A percentile compares a stretch with the other conserved stretches of the same genome.
These are phyloP conservation scores for Spergularia marina DNA, from an alignment of 148 eudicot genomes.

Conservation along the genomic window DNA sequence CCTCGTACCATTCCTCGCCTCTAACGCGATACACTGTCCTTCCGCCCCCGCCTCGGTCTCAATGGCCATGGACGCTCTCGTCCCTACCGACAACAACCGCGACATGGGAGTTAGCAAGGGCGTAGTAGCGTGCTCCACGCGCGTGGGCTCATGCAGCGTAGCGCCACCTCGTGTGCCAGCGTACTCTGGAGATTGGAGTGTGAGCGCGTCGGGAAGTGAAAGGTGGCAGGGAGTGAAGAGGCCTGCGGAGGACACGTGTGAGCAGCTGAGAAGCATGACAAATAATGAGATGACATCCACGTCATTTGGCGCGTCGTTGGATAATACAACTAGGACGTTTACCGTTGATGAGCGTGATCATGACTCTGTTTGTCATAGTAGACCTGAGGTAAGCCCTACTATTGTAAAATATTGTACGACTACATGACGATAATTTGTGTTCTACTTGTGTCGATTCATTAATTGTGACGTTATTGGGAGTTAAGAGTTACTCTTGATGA, in stretches of 20 bases:
- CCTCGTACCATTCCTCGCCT: slow-evolving; percentile 35
- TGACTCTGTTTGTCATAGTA: slow-evolving; percentile 66
- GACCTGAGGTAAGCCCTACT: slow-evolving; percentile 39
- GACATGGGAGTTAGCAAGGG: slow-evolving; percentile 15
- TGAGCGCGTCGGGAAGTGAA: slow-evolving; percentile 24
- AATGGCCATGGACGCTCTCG: slow-evolving; percentile 52
- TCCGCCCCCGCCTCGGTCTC: slow-evolving; percentile 10
- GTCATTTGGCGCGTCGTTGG: slow-evolving; percentile 53
- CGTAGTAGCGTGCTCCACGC: slow-evolving; percentile 39
- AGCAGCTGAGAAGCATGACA: slow-evolving; percentile 41
- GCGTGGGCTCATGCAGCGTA: slow-evolving; percentile 54
- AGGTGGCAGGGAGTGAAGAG: slow-evolving; percentile 17
- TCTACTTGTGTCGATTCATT: too few relatives aligned
- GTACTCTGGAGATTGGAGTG: slow-evolving; percentile 28
- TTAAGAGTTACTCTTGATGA: too few relatives aligned
- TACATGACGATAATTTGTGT: background rate
- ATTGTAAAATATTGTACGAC: background rate
- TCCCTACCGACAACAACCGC: slow-evolving; percentile 17
- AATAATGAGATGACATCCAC: slow-evolving; percentile 41
- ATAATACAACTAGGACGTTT: slow-evolving; percentile 48
- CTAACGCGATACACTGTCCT: background rate
- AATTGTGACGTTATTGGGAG: too few relatives aligned
- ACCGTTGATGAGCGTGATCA: slow-evolving; percentile 60
- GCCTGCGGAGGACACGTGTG: slow-evolving; percentile 28
- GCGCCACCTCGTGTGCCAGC: slow-evolving; percentile 20